A percentile compares a stretch with the other conserved stretches of the same genome.
Evolutionary conservation across 768 basidiomycete species (phyloP).

Genomic region (Russula dissimulans): DNA sequence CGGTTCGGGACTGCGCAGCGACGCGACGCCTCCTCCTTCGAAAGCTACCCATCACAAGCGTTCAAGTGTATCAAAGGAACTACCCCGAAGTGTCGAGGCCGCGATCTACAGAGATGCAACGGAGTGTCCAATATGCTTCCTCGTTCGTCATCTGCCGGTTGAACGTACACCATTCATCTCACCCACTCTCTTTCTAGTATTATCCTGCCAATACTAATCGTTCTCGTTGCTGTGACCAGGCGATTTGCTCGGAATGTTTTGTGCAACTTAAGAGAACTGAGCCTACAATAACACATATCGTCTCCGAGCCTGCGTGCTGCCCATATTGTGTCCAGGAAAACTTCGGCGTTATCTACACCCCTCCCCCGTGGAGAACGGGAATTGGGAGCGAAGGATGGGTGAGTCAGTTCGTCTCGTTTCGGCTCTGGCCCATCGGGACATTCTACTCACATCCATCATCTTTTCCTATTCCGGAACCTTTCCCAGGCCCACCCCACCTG

Average conservation of each 20-base stretch:
- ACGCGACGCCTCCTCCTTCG: conserved; percentile 28
- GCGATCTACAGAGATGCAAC: conserved; percentile 74
- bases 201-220: conserved; percentile 96
- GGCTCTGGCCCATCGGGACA: not conserved
- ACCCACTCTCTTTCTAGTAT: conserved; percentile 45
- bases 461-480: not conserved
- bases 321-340: conserved; percentile 98
- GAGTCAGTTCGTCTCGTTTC: conserved; percentile 23
- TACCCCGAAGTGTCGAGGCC: conserved; percentile 57
- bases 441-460: not conserved
- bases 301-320: conserved; percentile 94
- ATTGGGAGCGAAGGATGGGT: conserved; percentile 69
- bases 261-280: conserved; percentile 97
- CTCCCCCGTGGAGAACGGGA: conserved; percentile 73
- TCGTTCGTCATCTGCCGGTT: conserved; percentile 45
- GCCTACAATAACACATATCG: conserved; percentile 88
- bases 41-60: conserved; percentile 45
- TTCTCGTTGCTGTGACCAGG: conserved; percentile 96
- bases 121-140: conserved; percentile 97
- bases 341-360: conserved; percentile 85
- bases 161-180: conserved; percentile 19
- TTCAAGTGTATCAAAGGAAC: conserved; percentile 51
- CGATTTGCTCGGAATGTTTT: conserved; percentile 98
- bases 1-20: conserved; percentile 34
- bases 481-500: conserved; percentile 30